phyloP scores from a whole-genome alignment of 2,329 filamentous ascomycete genomes.

The Colletotrichum tanaceti region DNA sequence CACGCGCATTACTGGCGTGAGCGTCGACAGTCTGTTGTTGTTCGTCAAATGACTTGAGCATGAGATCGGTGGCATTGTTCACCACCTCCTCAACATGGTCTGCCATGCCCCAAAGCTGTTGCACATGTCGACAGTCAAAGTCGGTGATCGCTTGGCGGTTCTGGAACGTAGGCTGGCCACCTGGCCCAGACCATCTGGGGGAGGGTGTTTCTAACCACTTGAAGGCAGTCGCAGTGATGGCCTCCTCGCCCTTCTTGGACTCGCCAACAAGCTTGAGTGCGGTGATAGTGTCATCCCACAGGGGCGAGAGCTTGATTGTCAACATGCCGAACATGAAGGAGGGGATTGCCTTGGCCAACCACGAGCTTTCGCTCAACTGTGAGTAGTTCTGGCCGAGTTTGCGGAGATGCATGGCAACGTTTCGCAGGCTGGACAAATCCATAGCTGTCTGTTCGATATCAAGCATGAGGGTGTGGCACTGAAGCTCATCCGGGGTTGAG shows the following conservation, averaged over 20 bases:
- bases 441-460: slow-evolving; percentile 84
- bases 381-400: slow-evolving; percentile 77
- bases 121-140: slow-evolving; percentile 86
- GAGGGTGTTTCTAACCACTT: slow-evolving; percentile 77
- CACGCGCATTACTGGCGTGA: slow-evolving; percentile 69
- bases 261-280: slow-evolving; percentile 81
- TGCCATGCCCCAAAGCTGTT: slow-evolving; percentile 66
- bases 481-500: slow-evolving; percentile 59
- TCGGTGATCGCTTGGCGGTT: slow-evolving; percentile 65
- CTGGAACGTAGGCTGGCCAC: slow-evolving; percentile 48
- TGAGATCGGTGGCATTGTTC: slow-evolving; percentile 64
- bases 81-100: slow-evolving; percentile 64
- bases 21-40: slow-evolving; percentile 67
- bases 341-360: slow-evolving; percentile 79
- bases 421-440: slow-evolving; percentile 79
- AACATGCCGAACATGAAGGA: slow-evolving; percentile 90
- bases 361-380: slow-evolving; percentile 67
- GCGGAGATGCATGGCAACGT: slow-evolving; percentile 86
- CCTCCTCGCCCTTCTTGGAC: slow-evolving; percentile 76
- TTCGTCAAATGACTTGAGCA: slow-evolving; percentile 73
- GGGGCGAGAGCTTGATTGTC: slow-evolving; percentile 83
- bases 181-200: slow-evolving; percentile 62
- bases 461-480: slow-evolving; percentile 73
- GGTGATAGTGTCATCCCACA: slow-evolving; percentile 86
- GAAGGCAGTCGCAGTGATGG: slow-evolving; percentile 78